phyloP scores from a whole-genome alignment of 805 yeast genomes.

The Saccharomycopsis fermentans region DNA sequence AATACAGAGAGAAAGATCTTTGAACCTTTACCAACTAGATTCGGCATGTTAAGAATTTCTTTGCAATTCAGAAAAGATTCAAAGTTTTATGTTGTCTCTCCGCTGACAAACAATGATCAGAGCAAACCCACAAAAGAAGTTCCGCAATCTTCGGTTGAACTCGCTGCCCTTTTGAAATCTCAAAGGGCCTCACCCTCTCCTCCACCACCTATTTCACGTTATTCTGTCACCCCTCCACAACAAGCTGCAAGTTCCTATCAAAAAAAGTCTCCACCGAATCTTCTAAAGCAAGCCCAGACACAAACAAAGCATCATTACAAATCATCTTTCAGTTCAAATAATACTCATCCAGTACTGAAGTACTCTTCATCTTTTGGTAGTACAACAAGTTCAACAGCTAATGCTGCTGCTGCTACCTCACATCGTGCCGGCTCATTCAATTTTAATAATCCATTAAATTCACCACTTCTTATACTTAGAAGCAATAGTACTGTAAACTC shows the following conservation, averaged over 20 bases:
- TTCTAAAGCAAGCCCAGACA: neutral
- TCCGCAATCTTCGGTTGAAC: neutral
- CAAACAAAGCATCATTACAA: neutral
- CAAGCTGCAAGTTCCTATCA: neutral
- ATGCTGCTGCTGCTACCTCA: neutral
- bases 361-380: neutral
- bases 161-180: neutral
- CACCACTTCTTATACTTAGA: neutral
- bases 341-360: neutral
- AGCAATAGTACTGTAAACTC: neutral
- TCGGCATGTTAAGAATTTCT: constrained; percentile 64
- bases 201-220: neutral
- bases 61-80: constrained; percentile 72
- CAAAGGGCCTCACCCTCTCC: neutral
- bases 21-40: constrained; percentile 61
- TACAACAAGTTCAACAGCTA: neutral
- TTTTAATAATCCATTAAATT: neutral
- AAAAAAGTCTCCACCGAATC: neutral
- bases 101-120: neutral
- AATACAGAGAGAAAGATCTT: constrained; percentile 56
- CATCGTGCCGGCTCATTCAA: neutral
- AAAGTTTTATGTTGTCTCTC: constrained; percentile 47
- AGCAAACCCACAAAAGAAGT: neutral
- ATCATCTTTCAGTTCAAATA: neutral
- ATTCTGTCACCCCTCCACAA: neutral